Base-by-base conservation (phyloP, 1,284 basidiomycete species). In the Phlebopus sp. region DNA sequence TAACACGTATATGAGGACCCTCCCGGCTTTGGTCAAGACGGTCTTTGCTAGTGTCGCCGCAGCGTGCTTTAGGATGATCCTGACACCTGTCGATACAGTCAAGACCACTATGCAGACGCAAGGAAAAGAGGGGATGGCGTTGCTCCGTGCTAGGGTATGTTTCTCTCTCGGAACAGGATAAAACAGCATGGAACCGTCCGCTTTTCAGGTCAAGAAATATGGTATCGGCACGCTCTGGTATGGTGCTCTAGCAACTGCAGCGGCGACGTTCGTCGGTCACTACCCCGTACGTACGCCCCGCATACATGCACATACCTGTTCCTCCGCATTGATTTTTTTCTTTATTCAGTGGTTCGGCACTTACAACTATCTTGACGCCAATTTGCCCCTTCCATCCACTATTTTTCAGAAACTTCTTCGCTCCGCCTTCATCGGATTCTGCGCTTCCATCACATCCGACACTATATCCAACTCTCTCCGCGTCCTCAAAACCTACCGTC, bases 41-140 rank as follows among this genome's bases (percentile, higher is more conserved):
- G 59, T 80, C n/a, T 88, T 90, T 55, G 84, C 84, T 0, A 81
- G 79, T 5, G 42, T 84, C 29, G 79, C 82, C 0, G 86, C 90
- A 0, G 90, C 92, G 0, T 72, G 72, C 9, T 92, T 93, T 66
- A 72, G 90, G 35, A 94, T 95, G 81, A 71, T 86, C 13, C 69
- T 95, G 36, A 94, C 90, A 0, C 92, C 92, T 0, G 78, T 95
- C 44, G 92, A 96, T 67, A 93, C 92, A 0, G 64, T 94, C 53
- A 95, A 96, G 77, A 96, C 92, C 6, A 95, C 91, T 1, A 72
- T 95, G 71, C 92, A 96, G 69, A 90, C 92, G 0, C 85, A 93
- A 62, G 92, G 92, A 5, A 80, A 75, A 50, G 67, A 69, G 0
- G 92, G 90, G 0, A 69, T 84, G 48, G 62, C 63, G 25, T 78